Evolutionary conservation across 306 rosid genomes (phyloP), one percentile per base, ranked within the genome.

Genomic region (Quercus rubra): DNA sequence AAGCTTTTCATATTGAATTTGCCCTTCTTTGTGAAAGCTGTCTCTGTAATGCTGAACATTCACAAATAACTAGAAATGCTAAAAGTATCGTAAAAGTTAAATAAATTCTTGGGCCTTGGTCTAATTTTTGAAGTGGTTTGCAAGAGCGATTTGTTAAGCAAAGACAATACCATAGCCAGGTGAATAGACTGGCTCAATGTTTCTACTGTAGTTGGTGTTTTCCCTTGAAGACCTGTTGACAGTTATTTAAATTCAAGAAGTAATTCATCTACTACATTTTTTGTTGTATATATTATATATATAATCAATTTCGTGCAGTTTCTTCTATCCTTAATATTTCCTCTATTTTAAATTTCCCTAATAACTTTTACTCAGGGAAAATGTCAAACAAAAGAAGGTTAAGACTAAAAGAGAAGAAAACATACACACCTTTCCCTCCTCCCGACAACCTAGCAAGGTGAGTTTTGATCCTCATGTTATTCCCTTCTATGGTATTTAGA

Each of bases 381-480:
- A 90, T 31, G 89, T 91, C 76, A 62, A 90, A 80, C 93, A 88
- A 79, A 90, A 87, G 93, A 92, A 94, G 90, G 85, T 79, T 71
- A 88, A 78, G 79, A 54, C 89, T 77, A 92, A 90, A 82, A 23
- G 77, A 84, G 85, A 33, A 33, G 38, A 33, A 33, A 33, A 33
- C 97, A 55, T 93, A 35, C 5, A 33, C 38, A 33, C 7, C 38
- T 33, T 33, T 33, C 38, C 38, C 38, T 33, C 38, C 38, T 5
- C 95, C 97, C 99, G 85, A 81, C 97, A 54, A 73, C 97, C 90
- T 35, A 92, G 97, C 20, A 92, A 94, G 97, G 97, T 92, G 79
- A 85, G 86, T 68, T 27, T 55, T 56, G 13, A 62, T 75, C 75
- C 54, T 52, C 23, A 33, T 28, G 41, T 55, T 43, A 55, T 77